Evolutionary conservation across 1,284 basidiomycete species (phyloP).

Genomic region (Naganishia sp.): DNA sequence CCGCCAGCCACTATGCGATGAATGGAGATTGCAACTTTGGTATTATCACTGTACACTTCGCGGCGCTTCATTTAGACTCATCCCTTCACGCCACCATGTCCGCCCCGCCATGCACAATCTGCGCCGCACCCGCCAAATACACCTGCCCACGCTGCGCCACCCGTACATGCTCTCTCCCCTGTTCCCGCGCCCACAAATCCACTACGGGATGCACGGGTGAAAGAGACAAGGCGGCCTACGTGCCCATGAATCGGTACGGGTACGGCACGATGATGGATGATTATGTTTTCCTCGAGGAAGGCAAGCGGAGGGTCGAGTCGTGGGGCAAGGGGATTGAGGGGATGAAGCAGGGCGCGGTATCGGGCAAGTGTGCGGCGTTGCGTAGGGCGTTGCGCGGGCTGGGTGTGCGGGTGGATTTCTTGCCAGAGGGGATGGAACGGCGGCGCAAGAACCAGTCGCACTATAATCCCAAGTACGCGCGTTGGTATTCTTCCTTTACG

Average conservation of each 20-base stretch:
- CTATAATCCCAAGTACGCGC: slow-evolving; percentile 72
- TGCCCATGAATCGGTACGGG: slow-evolving; percentile 75
- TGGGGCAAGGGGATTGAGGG: slow-evolving; percentile 70
- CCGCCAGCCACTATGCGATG: too few species aligned
- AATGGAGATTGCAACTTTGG: too few species aligned
- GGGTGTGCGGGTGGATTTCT: slow-evolving; percentile 65
- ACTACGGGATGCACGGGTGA: slow-evolving; percentile 67
- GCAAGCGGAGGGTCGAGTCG: slow-evolving; percentile 67
- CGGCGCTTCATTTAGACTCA: too few species aligned
- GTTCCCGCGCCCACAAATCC: slow-evolving; percentile 70
- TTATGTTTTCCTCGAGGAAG: slow-evolving; percentile 77
- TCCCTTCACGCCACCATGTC: too few species aligned
- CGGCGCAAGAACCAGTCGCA: slow-evolving; percentile 72
- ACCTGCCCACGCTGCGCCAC: slow-evolving; percentile 75
- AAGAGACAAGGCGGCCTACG: slow-evolving; percentile 70
- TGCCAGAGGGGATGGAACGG: slow-evolving; percentile 80
- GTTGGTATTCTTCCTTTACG: slow-evolving; percentile 28
- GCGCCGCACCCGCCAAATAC: slow-evolving; percentile 61
- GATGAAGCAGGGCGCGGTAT: slow-evolving; percentile 38
- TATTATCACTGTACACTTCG: too few species aligned
- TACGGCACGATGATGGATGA: slow-evolving; percentile 83
- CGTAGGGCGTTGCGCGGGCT: slow-evolving; percentile 67
- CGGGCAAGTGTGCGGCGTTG: slow-evolving; percentile 57
- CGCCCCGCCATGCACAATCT: slow-evolving; percentile 9
- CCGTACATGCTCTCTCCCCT: slow-evolving; percentile 71